Base-by-base conservation (phyloP, 495 filamentous ascomycete genomes). In the Lasiosphaeria ovina region DNA sequence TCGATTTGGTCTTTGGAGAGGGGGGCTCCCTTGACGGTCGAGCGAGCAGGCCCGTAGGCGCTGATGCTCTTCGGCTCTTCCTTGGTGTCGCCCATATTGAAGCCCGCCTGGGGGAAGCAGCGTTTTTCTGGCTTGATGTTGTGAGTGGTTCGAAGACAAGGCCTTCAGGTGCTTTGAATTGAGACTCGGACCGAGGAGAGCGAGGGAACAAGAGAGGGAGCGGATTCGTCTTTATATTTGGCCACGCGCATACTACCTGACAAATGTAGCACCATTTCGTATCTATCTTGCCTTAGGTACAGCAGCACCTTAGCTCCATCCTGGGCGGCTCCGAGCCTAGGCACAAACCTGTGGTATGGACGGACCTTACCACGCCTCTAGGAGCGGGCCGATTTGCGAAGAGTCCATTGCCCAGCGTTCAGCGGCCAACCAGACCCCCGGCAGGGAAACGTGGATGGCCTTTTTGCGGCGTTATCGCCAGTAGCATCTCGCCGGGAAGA, bases 1-100 rank as follows among this genome's bases (percentile, higher is more conserved):
- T 81, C 78, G 54, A 90, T 62, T 54, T 89, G 86, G 31, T 89
- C 86, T 31, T 80, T 63, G 47, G 77, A 78, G 12, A 91, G 79
- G 8, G 85, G 85, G 5, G 75, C 78, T 47, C 70, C 76, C 67
- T 81, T 72, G 58, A 89, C 68, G 0, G 87, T 89, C 10, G 86
- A 86, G 52, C 87, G 82, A 68, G 87, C 86, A 24, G 72, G 68
- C 62, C 87, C 87, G 72, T 83, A 89, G 7, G 86, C 75, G 54
- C 80, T 81, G 70, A 89, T 85, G 71, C 77, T 85, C 62, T 77
- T 71, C 58, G 75, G 67, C 56, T 76, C 67, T 54, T 75, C 66
- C 57, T 66, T 66, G 57, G 67, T 58, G 58, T 74, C 73, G 57
- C 73, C 57, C 75, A 77, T 77, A 52, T 57, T 68, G 53, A 53